Evolutionary conservation across 2,329 filamentous ascomycete species (phyloP), one percentile per base, ranked within the genome.

Genomic region (Scytalidium lignicola): DNA sequence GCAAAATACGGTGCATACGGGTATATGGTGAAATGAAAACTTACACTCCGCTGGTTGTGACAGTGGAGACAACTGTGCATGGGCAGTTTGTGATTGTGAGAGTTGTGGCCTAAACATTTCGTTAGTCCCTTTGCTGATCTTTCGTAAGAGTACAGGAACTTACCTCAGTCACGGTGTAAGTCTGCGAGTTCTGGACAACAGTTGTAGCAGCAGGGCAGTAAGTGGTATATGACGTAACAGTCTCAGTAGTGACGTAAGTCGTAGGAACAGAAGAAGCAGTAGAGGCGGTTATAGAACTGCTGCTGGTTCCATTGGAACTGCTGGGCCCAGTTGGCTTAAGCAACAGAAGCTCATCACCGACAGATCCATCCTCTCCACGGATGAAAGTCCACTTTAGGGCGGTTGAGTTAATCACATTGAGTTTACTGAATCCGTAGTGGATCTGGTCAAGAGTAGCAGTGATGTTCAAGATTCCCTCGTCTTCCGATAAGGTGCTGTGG

Each of bases 401-500:
- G 3, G 61, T 70, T 3, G 66, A 62, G 46, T 70, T 71, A 37
- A 69, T 59, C 20, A 74, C 62, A 2, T 66, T 70, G 45, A 76
- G 51, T 60, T 71, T 75, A 61, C 66, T 74, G 56, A 76, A 74
- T 6, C 75, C 74, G 50, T 71, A 78, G 54, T 76, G 64, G 39
- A 62, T 57, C 48, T 65, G 65, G 58, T 78, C 71, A 20, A 78
- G 64, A 0, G 71, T 61, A 17, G 66, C 67, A 5, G 74, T 76
- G 40, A 73, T 70, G 50, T 69, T 63, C n/a, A 69, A 58, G 8
- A 65, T 19, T 0, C 53, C 53, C 58, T 72, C 51, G 21, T 62
- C 65, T 2, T 51, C 51, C 44, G 57, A 56, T 13, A 76, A 59
- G 2, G 62, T 66, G 52, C 65, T 70, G 62, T 78, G 74, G 50